phyloP scores from a whole-genome alignment of 2,329 filamentous ascomycete species.

The Cladosporium sp. region DNA sequence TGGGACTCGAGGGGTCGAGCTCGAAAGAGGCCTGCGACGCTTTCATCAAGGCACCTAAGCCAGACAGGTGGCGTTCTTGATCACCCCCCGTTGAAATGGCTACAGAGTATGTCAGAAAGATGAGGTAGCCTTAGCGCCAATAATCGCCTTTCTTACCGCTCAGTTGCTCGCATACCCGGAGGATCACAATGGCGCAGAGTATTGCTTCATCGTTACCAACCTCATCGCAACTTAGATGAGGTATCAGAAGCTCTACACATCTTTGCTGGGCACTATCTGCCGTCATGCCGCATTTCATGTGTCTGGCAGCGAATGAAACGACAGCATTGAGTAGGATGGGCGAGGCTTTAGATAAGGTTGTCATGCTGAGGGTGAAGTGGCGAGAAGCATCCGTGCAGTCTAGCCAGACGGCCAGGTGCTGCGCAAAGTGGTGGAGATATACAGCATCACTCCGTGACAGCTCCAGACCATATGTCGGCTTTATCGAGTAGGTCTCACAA shows the following conservation, averaged over 20 bases:
- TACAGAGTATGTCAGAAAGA: not conserved
- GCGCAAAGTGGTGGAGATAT: slow-evolving; percentile 12
- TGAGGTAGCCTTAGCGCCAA: not conserved
- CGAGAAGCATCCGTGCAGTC: slow-evolving; percentile 11
- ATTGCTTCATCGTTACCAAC: slow-evolving; percentile 14
- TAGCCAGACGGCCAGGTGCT: slow-evolving; percentile 8
- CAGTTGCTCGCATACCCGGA: slow-evolving; percentile 22
- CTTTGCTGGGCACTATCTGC: slow-evolving; percentile 11
- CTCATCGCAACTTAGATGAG: slow-evolving; percentile 7
- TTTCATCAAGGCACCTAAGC: slow-evolving; percentile 3
- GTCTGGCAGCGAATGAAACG: slow-evolving; percentile 10
- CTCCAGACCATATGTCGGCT: not conserved
- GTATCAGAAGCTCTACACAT: slow-evolving; percentile 14
- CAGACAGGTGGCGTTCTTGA: slow-evolving; percentile 6
- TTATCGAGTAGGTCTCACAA: not conserved
- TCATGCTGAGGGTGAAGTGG: slow-evolving; percentile 9
- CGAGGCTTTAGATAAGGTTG: not conserved
- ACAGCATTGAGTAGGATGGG: slow-evolving; percentile 3
- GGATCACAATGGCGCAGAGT: slow-evolving; percentile 22
- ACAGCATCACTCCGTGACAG: slow-evolving; percentile 2
- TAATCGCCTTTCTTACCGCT: slow-evolving; percentile 18
- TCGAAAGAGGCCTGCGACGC: slow-evolving; percentile 2
- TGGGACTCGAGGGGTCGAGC: slow-evolving; percentile 9
- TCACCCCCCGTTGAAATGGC: slow-evolving; percentile 2
- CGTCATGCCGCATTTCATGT: slow-evolving; percentile 6